Evolutionary conservation across 2,329 filamentous ascomycete genomes (phyloP).

Genomic region (Alternaria arbusti): DNA sequence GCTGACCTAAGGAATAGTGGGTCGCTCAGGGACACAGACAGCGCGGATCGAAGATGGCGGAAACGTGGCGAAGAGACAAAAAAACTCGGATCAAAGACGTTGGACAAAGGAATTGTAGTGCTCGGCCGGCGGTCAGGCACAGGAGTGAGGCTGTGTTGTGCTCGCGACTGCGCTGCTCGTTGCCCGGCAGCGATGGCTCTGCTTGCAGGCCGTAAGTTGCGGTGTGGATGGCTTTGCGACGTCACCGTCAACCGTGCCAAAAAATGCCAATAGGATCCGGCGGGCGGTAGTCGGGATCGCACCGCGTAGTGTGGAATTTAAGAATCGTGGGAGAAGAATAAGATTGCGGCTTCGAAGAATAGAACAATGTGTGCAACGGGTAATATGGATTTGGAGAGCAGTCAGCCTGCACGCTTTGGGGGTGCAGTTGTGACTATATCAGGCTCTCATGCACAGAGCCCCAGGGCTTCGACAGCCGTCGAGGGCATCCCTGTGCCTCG

Average conservation of each 20-base stretch:
- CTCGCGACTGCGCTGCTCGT: slow-evolving; percentile 3
- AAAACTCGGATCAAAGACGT: slow-evolving; percentile 10
- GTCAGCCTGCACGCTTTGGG: slow-evolving; percentile 9
- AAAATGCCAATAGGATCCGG: slow-evolving; percentile 6
- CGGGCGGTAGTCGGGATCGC: slow-evolving; percentile 1
- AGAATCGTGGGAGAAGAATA: not conserved
- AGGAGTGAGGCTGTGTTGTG: slow-evolving; percentile 19
- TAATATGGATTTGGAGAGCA: not conserved
- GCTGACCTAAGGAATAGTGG: slow-evolving; percentile 25
- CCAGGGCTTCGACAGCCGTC: slow-evolving; percentile 2
- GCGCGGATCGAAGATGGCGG: slow-evolving; percentile 21
- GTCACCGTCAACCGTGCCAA: slow-evolving; percentile 21
- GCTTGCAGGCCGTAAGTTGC: slow-evolving; percentile 14
- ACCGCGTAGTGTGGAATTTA: not conserved
- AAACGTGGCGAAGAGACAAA: slow-evolving; percentile 26
- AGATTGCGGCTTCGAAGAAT: not conserved
- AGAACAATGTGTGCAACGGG: not conserved
- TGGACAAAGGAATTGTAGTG: slow-evolving; percentile 10
- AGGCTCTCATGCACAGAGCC: slow-evolving; percentile 12
- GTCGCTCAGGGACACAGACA: slow-evolving; percentile 7
- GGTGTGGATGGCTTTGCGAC: slow-evolving; percentile 24
- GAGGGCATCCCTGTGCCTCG: slow-evolving; percentile 5
- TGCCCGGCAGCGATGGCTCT: slow-evolving; percentile 20
- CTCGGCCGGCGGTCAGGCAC: slow-evolving; percentile 1
- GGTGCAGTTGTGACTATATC: slow-evolving; percentile 17